Percentiles rank a stretch among this genome's conserved stretches.
Evolutionary conservation across 768 basidiomycete genomes (phyloP).

Genomic region (Leucogyrophana mollusca): DNA sequence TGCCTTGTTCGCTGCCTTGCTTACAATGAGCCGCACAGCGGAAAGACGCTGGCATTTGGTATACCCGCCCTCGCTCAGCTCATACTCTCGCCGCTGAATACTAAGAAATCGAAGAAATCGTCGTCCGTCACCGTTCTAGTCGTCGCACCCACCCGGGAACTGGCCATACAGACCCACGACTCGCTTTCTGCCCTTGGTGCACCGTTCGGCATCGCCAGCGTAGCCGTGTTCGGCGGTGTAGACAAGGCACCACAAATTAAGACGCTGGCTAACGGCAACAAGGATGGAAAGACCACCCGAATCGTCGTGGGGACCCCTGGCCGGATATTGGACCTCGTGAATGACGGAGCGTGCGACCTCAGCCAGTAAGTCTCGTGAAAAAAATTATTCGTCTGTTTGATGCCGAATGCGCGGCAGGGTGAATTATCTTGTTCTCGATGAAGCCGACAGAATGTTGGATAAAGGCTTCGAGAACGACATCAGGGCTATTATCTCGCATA

Average conservation of each 20-base stretch:
- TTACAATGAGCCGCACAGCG: slow-evolving; percentile 42
- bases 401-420: slow-evolving; percentile 48
- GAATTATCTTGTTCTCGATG: slow-evolving; percentile 90
- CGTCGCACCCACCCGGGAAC: slow-evolving; percentile 92
- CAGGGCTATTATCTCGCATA: slow-evolving; percentile 77
- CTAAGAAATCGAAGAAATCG: slow-evolving; percentile 29
- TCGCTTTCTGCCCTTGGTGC: slow-evolving; percentile 73
- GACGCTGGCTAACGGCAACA: slow-evolving; percentile 55
- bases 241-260: slow-evolving; percentile 81
- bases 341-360: slow-evolving; percentile 83
- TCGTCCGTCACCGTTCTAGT: slow-evolving; percentile 66
- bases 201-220: slow-evolving; percentile 72
- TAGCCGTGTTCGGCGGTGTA: slow-evolving; percentile 95
- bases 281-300: slow-evolving; percentile 53
- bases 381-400: neutral
- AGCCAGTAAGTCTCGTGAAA: slow-evolving; percentile 50
- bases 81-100: slow-evolving; percentile 34
- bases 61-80: slow-evolving; percentile 82
- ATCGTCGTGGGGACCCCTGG: slow-evolving; percentile 97
- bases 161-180: slow-evolving; percentile 93
- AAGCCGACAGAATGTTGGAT: slow-evolving; percentile 98
- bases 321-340: slow-evolving; percentile 86
- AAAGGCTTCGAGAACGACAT: slow-evolving; percentile 99
- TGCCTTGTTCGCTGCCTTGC: neutral
- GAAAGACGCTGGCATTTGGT: slow-evolving; percentile 96